Evolutionary conservation across 441 rosid genomes (phyloP).

Genomic region (Pelargonium citronellum): DNA sequence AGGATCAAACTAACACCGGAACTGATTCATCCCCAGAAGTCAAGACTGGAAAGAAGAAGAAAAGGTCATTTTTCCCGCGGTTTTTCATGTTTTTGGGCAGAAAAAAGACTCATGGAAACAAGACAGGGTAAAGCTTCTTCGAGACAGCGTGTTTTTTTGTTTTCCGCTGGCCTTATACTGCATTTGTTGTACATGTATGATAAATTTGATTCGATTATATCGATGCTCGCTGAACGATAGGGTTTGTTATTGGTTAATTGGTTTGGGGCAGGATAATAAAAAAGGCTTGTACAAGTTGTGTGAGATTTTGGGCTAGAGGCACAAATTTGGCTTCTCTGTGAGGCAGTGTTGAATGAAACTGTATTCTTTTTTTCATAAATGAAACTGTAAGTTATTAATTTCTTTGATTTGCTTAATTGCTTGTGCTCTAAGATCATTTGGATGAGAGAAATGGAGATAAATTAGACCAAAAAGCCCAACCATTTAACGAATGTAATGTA

Average conservation of each 20-base stretch:
- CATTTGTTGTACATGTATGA: slow-evolving; percentile 36
- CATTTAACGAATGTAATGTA: background rate
- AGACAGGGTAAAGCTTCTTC: slow-evolving; percentile 24
- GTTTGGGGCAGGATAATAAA: slow-evolving; percentile 9
- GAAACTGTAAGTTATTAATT: background rate
- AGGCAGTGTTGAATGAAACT: background rate
- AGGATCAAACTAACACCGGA: slow-evolving; percentile 31
- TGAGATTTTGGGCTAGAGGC: slow-evolving; percentile 1
- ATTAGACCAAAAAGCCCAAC: no score
- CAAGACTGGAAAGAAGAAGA: slow-evolving; percentile 59
- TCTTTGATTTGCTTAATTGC: no score
- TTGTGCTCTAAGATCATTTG: no score
- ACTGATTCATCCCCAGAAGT: slow-evolving; percentile 33
- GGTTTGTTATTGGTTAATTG: background rate
- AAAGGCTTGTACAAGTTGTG: slow-evolving; percentile 8
- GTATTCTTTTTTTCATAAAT: background rate
- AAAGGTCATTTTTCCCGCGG: slow-evolving; percentile 66
- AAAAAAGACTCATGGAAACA: slow-evolving; percentile 42
- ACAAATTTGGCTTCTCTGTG: background rate
- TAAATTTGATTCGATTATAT: slow-evolving; percentile 22
- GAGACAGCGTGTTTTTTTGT: background rate
- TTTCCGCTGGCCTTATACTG: slow-evolving; percentile 11
- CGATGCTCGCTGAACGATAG: slow-evolving; percentile 12
- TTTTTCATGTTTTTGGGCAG: slow-evolving; percentile 58
- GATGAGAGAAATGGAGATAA: no score